Conservation (phyloP, 495 filamentous ascomycete genomes). For the Aspergillus funiculosus region DNA sequence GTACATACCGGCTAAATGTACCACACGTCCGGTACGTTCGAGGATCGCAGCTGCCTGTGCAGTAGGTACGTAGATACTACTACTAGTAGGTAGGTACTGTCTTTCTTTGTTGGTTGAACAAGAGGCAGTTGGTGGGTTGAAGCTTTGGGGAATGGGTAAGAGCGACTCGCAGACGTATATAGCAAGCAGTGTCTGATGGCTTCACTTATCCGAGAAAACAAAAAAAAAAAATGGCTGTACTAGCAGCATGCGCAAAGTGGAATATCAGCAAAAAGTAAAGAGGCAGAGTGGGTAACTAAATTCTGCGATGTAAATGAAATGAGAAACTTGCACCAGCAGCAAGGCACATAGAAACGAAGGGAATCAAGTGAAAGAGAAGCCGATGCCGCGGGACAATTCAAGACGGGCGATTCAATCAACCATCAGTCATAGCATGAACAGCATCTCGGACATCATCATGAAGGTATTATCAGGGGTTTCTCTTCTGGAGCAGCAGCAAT, state of each 20-base stretch:
- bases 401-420: slow-evolving; percentile 3
- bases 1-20: slow-evolving; percentile 38
- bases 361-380: slow-evolving; percentile 7
- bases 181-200: neutral
- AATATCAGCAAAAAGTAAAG: slow-evolving; percentile 11
- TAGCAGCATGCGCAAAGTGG: slow-evolving; percentile 15
- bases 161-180: no score
- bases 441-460: neutral
- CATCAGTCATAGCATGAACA: slow-evolving; percentile 2
- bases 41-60: slow-evolving; percentile 1
- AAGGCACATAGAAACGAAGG: slow-evolving; percentile 1
- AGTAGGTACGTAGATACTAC: neutral
- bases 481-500: neutral
- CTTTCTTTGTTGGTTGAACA: neutral
- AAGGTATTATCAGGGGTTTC: neutral
- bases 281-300: slow-evolving; percentile 2
- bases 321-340: slow-evolving; percentile 22
- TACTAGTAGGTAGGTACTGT: no score
- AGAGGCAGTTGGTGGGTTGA: neutral
- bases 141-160: neutral
- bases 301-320: slow-evolving; percentile 22
- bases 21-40: slow-evolving; percentile 6
- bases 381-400: neutral
- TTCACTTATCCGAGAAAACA: neutral
- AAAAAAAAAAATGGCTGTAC: slow-evolving; percentile 13